Percentiles rank a stretch among this genome's conserved stretches.
Conservation (phyloP, 2,329 filamentous ascomycete genomes). For the Epichloe sylvatica region DNA sequence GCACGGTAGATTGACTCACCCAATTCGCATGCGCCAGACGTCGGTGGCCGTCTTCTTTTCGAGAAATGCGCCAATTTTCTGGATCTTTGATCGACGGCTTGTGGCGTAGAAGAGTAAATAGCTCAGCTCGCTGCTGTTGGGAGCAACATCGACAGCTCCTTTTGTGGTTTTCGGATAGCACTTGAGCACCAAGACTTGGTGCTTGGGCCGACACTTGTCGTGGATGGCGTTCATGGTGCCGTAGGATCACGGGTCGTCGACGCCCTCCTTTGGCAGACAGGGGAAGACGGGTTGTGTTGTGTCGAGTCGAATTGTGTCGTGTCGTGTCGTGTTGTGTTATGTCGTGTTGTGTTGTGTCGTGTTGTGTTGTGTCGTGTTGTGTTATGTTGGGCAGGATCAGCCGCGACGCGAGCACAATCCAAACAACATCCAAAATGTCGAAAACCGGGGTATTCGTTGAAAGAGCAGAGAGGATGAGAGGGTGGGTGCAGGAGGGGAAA, state of each 20-base stretch:
- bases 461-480: not conserved
- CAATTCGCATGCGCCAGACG: constrained; percentile 76
- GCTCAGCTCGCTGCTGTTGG: constrained; percentile 91
- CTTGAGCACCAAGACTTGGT: constrained; percentile 90
- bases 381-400: not conserved
- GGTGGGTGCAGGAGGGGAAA: not conserved
- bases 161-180: constrained; percentile 92
- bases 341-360: not conserved
- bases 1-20: constrained; percentile 36
- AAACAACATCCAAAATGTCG: not conserved
- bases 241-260: not conserved
- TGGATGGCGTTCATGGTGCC: constrained; percentile 47
- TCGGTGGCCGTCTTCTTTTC: constrained; percentile 89
- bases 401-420: not conserved
- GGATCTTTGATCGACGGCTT: constrained; percentile 85
- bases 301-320: too few species aligned
- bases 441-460: not conserved
- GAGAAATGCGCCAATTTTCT: constrained; percentile 87
- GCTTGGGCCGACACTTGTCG: constrained; percentile 72
- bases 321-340: not conserved
- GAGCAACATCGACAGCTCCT: constrained; percentile 81
- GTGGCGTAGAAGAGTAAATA: constrained; percentile 95
- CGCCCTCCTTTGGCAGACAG: not conserved
- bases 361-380: not conserved
- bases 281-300: not conserved